A percentile compares a stretch with the other conserved stretches of the same genome.
Evolutionary conservation across 1,284 basidiomycete species (phyloP).

Genomic region (Acaromyces ingoldii): DNA sequence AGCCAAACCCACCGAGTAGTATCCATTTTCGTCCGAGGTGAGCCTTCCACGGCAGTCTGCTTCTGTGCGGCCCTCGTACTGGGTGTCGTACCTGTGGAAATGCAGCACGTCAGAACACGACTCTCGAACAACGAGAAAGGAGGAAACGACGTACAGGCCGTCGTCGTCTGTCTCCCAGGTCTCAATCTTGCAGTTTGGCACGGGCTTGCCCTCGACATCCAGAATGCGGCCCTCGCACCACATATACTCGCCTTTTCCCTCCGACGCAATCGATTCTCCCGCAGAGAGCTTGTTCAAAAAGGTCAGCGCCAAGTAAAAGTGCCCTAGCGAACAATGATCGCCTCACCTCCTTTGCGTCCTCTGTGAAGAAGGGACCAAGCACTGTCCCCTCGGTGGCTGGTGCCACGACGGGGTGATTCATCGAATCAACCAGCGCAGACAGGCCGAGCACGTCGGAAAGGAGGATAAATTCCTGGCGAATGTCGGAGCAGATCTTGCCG

Average conservation of each 20-base stretch:
- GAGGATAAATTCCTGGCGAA: slow-evolving; percentile 70
- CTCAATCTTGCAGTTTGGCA: slow-evolving; percentile 52
- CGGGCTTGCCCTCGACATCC: slow-evolving; percentile 64
- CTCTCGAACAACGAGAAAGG: not conserved
- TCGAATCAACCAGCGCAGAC: slow-evolving; percentile 68
- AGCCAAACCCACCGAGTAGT: slow-evolving; percentile 51
- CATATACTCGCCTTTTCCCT: slow-evolving; percentile 76
- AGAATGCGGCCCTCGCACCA: slow-evolving; percentile 69
- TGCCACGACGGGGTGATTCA: slow-evolving; percentile 66
- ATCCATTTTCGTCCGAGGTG: slow-evolving; percentile 62
- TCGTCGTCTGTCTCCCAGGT: slow-evolving; percentile 70
- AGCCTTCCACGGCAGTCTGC: slow-evolving; percentile 75
- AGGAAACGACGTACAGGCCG: slow-evolving; percentile 47
- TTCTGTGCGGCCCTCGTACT: slow-evolving; percentile 61
- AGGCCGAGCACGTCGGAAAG: slow-evolving; percentile 73
- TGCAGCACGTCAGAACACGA: too few species aligned
- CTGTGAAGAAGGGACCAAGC: slow-evolving; percentile 77
- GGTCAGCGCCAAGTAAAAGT: too few species aligned
- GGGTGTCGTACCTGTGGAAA: slow-evolving; percentile 56
- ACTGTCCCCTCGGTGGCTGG: slow-evolving; percentile 60
- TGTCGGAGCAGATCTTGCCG: slow-evolving; percentile 53
- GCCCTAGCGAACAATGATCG: too few species aligned
- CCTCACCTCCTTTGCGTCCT: slow-evolving; percentile 60
- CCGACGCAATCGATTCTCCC: slow-evolving; percentile 65
- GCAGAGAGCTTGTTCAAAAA: slow-evolving; percentile 62